These are phyloP conservation scores for Penicillium sp. DNA, from an alignment of 2,329 filamentous ascomycete genomes.

Conservation along the genomic window DNA sequence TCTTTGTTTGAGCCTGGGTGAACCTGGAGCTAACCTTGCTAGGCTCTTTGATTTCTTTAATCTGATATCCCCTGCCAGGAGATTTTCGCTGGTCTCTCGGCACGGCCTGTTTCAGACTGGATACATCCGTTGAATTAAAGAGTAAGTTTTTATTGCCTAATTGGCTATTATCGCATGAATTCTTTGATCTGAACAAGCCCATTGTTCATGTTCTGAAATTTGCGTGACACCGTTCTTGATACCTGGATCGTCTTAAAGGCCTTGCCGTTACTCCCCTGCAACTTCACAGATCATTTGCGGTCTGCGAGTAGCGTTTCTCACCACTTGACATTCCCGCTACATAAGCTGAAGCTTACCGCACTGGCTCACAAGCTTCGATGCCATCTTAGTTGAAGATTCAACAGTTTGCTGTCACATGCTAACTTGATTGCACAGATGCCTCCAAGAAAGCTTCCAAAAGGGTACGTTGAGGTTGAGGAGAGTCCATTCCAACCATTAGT, in stretches of 20 bases:
- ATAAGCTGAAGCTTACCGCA: background rate
- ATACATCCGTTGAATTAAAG: background rate
- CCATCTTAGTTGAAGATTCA: background rate
- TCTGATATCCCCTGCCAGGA: background rate
- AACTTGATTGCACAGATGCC: background rate
- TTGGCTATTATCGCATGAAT: background rate
- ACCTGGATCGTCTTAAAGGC: background rate
- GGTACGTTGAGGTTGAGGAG: constrained; percentile 1
- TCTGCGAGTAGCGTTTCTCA: background rate
- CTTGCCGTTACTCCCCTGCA: background rate
- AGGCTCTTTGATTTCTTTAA: background rate
- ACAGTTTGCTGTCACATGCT: background rate
- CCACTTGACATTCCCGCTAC: background rate
- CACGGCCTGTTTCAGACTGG: background rate
- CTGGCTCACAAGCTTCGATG: background rate
- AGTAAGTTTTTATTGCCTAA: background rate
- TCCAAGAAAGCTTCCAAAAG: background rate
- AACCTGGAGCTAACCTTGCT: background rate
- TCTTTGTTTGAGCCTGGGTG: background rate
- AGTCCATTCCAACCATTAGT: background rate
- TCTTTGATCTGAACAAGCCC: background rate
- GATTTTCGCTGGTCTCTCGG: background rate
- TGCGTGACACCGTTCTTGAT: background rate
- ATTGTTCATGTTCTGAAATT: background rate
- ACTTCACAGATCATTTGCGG: background rate